Evolutionary conservation across 2,329 filamentous ascomycete species (phyloP), one percentile per base, ranked within the genome.

Genomic region (Chaetomiaceae sp.): DNA sequence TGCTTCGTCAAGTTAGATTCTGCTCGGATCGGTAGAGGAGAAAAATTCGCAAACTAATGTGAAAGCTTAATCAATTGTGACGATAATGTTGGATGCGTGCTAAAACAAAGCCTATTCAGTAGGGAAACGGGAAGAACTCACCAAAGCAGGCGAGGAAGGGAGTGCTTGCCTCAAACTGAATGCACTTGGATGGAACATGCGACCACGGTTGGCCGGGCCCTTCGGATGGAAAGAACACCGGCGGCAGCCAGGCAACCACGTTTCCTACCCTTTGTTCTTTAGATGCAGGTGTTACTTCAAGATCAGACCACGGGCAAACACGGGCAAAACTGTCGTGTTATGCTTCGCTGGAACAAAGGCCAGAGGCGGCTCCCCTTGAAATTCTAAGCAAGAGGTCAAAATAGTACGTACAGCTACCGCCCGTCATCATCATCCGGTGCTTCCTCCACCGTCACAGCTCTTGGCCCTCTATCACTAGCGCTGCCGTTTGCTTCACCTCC

Each of bases 391-490:
- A n/a, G n/a, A n/a, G n/a, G n/a, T n/a, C n/a, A 12, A 6, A 37
- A 20, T 8, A 17, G 11, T 6, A n/a, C 4, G 14, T 20, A 38
- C 6, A 25, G 38, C 39, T 38, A 50, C 12, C 23, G 39, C 36
- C 55, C 47, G 6, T 69, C 69, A 1, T 66, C 65, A 25, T 73
- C 70, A 49, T 75, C 72, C 2, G 62, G 63, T 9, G 64, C 70
- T 50, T 78, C 76, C 59, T 78, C 75, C 6, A 80, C 69, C 4
- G 75, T 76, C 11, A 68, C 76, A 4, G 72, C 54, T 33, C 51
- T 58, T 4, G 60, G 73, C 54, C 65, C 76, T 1, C 66, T 59
- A 76, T 79, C 7, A 17, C 29, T 38, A 3, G 19, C 14, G 27
- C 47, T 47, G 17, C 47, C 40, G 42, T 52, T 55, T 17, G 55